These are phyloP conservation scores for Penicillium decumbens DNA, from an alignment of 2,329 filamentous ascomycete species.

Conservation along the genomic window DNA sequence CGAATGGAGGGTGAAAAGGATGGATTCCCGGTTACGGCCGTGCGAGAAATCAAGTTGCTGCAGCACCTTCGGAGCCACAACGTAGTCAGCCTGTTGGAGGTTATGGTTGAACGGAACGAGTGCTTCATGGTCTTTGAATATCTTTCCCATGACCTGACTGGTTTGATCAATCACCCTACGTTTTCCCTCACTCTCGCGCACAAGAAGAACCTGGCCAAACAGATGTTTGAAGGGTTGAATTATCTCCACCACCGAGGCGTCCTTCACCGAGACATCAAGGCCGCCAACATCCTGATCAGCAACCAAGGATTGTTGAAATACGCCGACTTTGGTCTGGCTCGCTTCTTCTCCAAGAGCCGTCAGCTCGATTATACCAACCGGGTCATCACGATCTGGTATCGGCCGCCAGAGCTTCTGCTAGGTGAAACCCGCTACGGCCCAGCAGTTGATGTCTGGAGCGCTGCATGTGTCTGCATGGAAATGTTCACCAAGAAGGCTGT, in stretches of 20 bases:
- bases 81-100: constrained; percentile 82
- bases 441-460: constrained; percentile 93
- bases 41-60: constrained; percentile 93
- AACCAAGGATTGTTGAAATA: constrained; percentile 84
- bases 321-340: constrained; percentile 90
- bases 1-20: constrained; percentile 99
- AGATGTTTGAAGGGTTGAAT: constrained; percentile 88
- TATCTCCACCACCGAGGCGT: constrained; percentile 93
- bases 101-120: constrained; percentile 98
- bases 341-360: constrained; percentile 89
- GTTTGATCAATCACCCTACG: constrained; percentile 86
- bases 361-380: constrained; percentile 96
- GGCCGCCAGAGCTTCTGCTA: constrained; percentile 81
- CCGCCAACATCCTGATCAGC: constrained; percentile 92
- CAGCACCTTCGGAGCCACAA: constrained; percentile 90
- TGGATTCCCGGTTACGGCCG: constrained; percentile 93
- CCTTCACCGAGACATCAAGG: constrained; percentile 95
- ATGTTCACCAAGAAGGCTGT: constrained; percentile 93
- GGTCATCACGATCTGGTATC: constrained; percentile 98
- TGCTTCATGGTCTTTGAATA: constrained; percentile 99
- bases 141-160: constrained; percentile 90
- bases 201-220: constrained; percentile 87
- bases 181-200: constrained; percentile 80
- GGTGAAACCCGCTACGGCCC: constrained; percentile 88
- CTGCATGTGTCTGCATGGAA: constrained; percentile 92